Conservation (phyloP, 2,329 filamentous ascomycete species). For the Ophiostoma novo-ulmi region DNA sequence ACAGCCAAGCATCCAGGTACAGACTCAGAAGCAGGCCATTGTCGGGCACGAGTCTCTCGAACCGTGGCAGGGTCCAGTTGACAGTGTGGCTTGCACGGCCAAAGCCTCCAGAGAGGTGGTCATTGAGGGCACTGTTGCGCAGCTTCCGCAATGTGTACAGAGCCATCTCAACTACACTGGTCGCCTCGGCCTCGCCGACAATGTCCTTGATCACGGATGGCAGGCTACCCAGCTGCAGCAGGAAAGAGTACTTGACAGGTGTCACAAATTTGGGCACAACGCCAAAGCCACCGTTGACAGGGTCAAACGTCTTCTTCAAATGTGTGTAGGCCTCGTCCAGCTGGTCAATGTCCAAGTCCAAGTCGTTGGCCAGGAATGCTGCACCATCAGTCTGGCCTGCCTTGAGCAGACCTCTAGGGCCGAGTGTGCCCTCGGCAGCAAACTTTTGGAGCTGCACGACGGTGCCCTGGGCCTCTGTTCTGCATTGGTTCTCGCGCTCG, state of each 20-base stretch:
- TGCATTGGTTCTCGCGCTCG: slow-evolving; percentile 75
- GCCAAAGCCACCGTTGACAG: slow-evolving; percentile 73
- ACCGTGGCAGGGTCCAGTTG: slow-evolving; percentile 92
- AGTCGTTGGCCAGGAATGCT: slow-evolving; percentile 41
- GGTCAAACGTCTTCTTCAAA: slow-evolving; percentile 76
- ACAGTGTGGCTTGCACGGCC: slow-evolving; percentile 79
- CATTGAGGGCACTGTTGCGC: slow-evolving; percentile 49
- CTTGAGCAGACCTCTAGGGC: slow-evolving; percentile 36
- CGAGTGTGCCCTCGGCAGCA: slow-evolving; percentile 76
- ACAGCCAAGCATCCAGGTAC: slow-evolving; percentile 80
- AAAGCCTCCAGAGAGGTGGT: slow-evolving; percentile 55
- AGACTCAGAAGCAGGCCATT: slow-evolving; percentile 79
- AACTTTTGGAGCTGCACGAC: slow-evolving; percentile 77
- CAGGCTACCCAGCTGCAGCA: slow-evolving; percentile 69
- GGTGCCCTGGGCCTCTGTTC: slow-evolving; percentile 78
- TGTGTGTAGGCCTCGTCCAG: slow-evolving; percentile 84
- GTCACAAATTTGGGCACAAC: slow-evolving; percentile 84
- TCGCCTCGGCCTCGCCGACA: slow-evolving; percentile 81
- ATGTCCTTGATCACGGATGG: slow-evolving; percentile 72
- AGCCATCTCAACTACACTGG: slow-evolving; percentile 70
- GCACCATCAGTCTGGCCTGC: slow-evolving; percentile 22
- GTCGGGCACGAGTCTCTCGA: slow-evolving; percentile 95
- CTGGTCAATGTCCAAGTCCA: slow-evolving; percentile 80
- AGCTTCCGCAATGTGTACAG: slow-evolving; percentile 75
- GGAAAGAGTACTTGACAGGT: slow-evolving; percentile 74